Percentiles rank a stretch among this genome's conserved stretches.
Conservation (phyloP, 306 rosid genomes). For the Pterocarpus santalinus region DNA sequence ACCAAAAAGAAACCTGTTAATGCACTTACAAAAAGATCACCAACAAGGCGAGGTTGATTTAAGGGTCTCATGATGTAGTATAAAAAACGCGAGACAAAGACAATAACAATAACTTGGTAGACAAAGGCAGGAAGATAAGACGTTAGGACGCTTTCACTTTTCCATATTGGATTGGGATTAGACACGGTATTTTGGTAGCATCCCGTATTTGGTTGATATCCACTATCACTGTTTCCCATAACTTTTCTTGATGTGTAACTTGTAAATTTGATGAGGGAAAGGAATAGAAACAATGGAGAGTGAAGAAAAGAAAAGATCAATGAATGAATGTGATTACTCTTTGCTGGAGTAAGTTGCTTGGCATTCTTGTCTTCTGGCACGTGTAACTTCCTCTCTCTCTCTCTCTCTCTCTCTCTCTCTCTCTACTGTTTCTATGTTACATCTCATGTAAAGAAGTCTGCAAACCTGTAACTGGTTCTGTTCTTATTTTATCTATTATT, state of each 20-base stretch:
- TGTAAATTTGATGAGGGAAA: background rate
- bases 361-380: background rate
- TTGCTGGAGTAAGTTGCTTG: background rate
- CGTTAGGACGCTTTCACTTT: background rate
- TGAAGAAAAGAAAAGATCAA: background rate
- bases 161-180: slow-evolving; percentile 36
- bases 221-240: background rate
- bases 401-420: background rate
- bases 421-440: background rate
- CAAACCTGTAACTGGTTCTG: background rate
- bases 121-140: background rate
- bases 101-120: background rate
- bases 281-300: background rate
- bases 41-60: slow-evolving; percentile 48
- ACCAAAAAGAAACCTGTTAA: background rate
- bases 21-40: slow-evolving; percentile 49
- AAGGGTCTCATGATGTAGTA: slow-evolving; percentile 41
- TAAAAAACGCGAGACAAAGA: background rate
- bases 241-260: background rate
- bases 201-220: too few species aligned
- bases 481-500: slow-evolving; percentile 28
- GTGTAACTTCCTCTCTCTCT: slow-evolving; percentile 7
- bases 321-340: background rate
- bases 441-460: background rate
- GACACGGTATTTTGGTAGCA: background rate